A percentile compares a stretch with the other conserved stretches of the same genome.
Evolutionary conservation across 768 basidiomycete genomes (phyloP).

Genomic region (Amanita polypyramis): DNA sequence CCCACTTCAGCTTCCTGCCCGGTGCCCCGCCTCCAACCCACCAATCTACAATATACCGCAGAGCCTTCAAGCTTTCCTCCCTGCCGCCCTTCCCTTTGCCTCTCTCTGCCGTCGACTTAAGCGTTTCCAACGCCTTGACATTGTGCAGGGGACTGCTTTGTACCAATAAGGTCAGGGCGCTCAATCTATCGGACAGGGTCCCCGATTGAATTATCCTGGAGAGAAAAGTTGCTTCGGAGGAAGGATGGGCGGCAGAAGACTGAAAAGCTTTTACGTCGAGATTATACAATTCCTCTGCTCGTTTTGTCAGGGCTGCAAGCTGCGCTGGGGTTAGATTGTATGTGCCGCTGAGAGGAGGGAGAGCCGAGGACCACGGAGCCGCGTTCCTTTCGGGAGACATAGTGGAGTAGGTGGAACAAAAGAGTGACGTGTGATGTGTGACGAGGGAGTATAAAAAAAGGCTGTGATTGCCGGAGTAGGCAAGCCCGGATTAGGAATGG

Average conservation of each 20-base stretch:
- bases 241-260: constrained; percentile 43
- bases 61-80: constrained; percentile 91
- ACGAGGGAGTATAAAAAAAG: neutral
- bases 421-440: neutral
- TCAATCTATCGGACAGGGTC: constrained; percentile 85
- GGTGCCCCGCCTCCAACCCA: no score
- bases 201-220: constrained; percentile 79
- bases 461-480: constrained; percentile 7
- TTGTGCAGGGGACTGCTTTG: constrained; percentile 86
- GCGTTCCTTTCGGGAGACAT: no score
- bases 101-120: constrained; percentile 67
- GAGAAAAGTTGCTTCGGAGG: constrained; percentile 75
- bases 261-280: constrained; percentile 35
- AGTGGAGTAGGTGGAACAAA: no score
- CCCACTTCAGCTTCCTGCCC: no score
- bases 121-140: constrained; percentile 62
- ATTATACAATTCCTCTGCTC: constrained; percentile 38
- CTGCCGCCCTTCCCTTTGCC: constrained; percentile 80
- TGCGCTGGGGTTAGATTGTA: constrained; percentile 19
- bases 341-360: constrained; percentile 27
- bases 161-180: constrained; percentile 82
- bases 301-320: constrained; percentile 33
- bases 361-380: constrained; percentile 37
- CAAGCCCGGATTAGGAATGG: constrained; percentile 9
- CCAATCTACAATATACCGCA: no score